Base-by-base conservation (phyloP, 768 basidiomycete genomes). In the Termitomyces sp. region DNA sequence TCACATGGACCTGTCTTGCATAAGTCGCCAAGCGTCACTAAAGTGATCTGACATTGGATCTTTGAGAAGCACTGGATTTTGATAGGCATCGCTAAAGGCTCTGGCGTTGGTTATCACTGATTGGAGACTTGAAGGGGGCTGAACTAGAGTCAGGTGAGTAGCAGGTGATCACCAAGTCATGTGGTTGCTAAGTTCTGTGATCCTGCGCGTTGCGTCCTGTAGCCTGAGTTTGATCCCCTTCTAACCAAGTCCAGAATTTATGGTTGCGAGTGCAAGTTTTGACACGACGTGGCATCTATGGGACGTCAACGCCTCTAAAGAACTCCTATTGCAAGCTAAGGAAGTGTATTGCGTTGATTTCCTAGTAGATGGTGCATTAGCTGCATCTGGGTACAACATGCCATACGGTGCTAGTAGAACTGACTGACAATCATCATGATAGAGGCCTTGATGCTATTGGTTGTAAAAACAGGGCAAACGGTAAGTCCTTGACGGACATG, bases 281-380 rank as follows among this genome's bases (percentile, higher is more conserved):
- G 97, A 99, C 71, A 96, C 92, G 16, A 92, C 96, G 32, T 99
- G 97, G 97, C 78, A 96, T 45, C 72, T 98, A 54, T 99, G 97
- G 97, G 96, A 99, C 71, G 88, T 94, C 14, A 79, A 80, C 53
- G 90, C 86, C 0, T 76, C 85, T 2, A 86, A 85, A 70, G 93
- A 97, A 65, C 69, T 99, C 10, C 74, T 96, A 30, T 72, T 95
- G 10, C 97, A 99, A 72, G 95, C 94, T 3, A 95, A 94, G 68
- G 95, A 97, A 68, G 95, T 98, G 0, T 98, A 96, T 68, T 78
- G 92, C 2, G 80, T 99, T 18, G 92, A 93, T 61, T 98, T 97
- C 69, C 97, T 98, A 69, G 83, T 87, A 64, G 97, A 98, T 70
- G 97, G 97, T 3, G 87, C 95, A 9, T 75, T 99, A 56, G 87